Evolutionary conservation across 805 yeast species (phyloP), one percentile per base, ranked within the genome.

Genomic region (Millerozyma acaciae): DNA sequence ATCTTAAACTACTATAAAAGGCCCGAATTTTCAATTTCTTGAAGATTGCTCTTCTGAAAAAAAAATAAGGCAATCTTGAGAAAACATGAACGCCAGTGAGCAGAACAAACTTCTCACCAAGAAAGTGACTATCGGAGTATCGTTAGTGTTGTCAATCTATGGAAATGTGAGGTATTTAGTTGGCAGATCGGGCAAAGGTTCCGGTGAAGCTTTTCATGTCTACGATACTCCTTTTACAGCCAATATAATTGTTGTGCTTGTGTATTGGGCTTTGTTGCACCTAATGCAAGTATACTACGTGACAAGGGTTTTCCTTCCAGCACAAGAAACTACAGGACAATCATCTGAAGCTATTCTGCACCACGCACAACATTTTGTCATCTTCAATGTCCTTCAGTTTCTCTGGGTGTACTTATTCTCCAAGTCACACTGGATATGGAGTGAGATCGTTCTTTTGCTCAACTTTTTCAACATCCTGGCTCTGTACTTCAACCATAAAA

Each of bases 181-280:
- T 19, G 84, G 84, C 26, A 66, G 77, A 34, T 65, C 72, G 27
- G 68, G 70, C 15, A 63, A 60, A 21, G 58, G 68, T 30, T 62
- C 68, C 31, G 59, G 70, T 41, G 65, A 68, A 35, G 75, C 77
- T 19, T 69, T 65, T 51, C 68, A 73, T 30, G 74, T 74, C 6
- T 70, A 70, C 5, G 65, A 71, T 46, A 85, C 93, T 3, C 93
- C 95, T 9, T 84, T 84, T 64, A 73, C 87, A 2, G 76, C 78
- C 10, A 68, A 70, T 38, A 53, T 69, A 8, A 37, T 76, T 9
- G 62, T 77, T 10, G 55, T 70, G 2, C 54, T 75, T 26, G 55
- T 72, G 8, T 84, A 67, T 58, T 84, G 89, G 89, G 61, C 62
- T 2, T 38, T 78, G 20, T 59, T 74, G 16, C 69, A 73, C 38